Conservation (phyloP, 441 rosid genomes). For the Arabidopsis hybrid region DNA sequence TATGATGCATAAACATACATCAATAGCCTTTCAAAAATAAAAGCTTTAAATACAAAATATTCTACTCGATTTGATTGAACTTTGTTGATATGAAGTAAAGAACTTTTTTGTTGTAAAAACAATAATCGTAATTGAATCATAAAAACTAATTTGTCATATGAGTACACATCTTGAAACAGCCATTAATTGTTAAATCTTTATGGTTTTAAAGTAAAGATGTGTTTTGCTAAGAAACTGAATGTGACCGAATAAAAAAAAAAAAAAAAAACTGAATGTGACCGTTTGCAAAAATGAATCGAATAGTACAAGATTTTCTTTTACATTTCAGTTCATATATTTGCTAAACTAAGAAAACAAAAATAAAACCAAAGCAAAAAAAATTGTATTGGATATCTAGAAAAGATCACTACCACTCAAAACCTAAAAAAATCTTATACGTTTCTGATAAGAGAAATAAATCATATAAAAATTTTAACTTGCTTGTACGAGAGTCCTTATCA, state of each 20-base stretch:
- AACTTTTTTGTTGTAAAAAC: not conserved
- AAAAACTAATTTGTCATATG: no score
- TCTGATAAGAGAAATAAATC: slow-evolving; percentile 33
- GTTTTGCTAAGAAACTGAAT: slow-evolving; percentile 1
- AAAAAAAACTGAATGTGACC: no score
- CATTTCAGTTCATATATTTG: slow-evolving; percentile 7
- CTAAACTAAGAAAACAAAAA: not conserved
- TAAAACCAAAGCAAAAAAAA: not conserved
- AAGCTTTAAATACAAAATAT: not conserved
- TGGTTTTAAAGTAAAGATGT: not conserved
- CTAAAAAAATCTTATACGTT: not conserved
- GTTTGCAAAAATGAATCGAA: not conserved
- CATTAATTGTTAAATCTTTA: not conserved
- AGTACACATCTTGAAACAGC: no score
- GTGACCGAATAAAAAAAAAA: no score
- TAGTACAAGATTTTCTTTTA: slow-evolving; percentile 1
- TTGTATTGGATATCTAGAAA: slow-evolving; percentile 14
- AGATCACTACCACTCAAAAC: slow-evolving; percentile 22
- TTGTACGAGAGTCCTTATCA: slow-evolving; percentile 31
- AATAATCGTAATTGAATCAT: not conserved
- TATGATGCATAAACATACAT: slow-evolving; percentile 7
- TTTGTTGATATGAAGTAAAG: not conserved
- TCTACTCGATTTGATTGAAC: not conserved
- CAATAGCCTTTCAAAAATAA: slow-evolving; percentile 1
- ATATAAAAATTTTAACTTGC: slow-evolving; percentile 10